Evolutionary conservation across 2,329 filamentous ascomycete genomes (phyloP).

Genomic region (Plenodomus tracheiphilus): DNA sequence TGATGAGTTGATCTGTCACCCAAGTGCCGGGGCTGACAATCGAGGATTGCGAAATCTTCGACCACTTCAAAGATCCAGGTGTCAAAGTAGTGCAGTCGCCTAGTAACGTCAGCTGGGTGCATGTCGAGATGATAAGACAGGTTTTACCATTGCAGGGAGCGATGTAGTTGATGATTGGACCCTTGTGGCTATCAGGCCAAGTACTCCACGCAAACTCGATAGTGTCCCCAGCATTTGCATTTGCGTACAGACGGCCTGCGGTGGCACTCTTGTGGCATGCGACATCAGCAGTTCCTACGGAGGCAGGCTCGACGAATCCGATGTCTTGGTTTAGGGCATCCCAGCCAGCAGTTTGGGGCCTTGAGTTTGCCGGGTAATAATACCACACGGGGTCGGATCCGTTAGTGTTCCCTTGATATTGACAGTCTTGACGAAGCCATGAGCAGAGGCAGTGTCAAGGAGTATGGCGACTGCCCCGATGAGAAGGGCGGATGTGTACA

Average conservation of each 20-base stretch:
- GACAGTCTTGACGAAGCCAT: conserved; percentile 37
- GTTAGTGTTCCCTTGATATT: conserved; percentile 27
- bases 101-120: background rate
- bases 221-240: conserved; percentile 38
- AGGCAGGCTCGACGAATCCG: conserved; percentile 41
- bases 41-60: conserved; percentile 39
- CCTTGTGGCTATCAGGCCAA: conserved; percentile 42
- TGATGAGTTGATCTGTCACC: conserved; percentile 41
- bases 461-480: conserved; percentile 22
- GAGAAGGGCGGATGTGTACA: conserved; percentile 22
- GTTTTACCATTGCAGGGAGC: conserved; percentile 43
- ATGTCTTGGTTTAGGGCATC: conserved; percentile 42
- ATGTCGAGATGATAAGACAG: background rate
- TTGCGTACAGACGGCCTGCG: conserved; percentile 37
- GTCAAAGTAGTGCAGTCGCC: conserved; percentile 38
- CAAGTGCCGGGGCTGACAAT: conserved; percentile 35
- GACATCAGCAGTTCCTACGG: conserved; percentile 32
- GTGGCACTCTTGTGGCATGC: conserved; percentile 47
- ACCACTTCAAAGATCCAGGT: conserved; percentile 33
- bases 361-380: conserved; percentile 27
- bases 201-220: conserved; percentile 43
- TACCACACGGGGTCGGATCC: conserved; percentile 40
- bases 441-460: conserved; percentile 28
- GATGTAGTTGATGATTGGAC: conserved; percentile 46
- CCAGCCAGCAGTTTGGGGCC: conserved; percentile 41